These are phyloP conservation scores for Boletus holoroseus DNA, from an alignment of 1,284 basidiomycete species.

Conservation along the genomic window DNA sequence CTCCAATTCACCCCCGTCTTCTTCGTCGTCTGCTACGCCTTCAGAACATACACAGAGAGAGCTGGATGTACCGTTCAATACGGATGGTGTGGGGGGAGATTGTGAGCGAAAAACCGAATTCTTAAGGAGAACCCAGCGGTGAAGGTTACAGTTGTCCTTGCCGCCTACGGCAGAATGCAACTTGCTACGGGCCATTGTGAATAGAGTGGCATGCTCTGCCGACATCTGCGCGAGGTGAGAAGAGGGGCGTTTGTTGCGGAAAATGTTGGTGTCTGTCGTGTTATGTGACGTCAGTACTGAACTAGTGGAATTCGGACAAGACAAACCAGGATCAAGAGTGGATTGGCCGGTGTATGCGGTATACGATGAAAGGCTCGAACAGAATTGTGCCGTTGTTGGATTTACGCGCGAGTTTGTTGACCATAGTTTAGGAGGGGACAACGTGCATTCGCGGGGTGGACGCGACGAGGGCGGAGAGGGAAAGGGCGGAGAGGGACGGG, in stretches of 20 bases:
- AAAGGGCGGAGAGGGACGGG: constrained; percentile 23
- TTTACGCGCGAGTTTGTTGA: constrained; percentile 71
- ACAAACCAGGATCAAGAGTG: constrained; percentile 23
- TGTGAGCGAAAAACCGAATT: constrained; percentile 64
- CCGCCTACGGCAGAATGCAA: constrained; percentile 55
- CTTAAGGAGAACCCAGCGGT: constrained; percentile 81
- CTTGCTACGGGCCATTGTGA: constrained; percentile 66
- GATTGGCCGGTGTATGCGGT: constrained; percentile 68
- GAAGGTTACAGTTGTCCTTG: constrained; percentile 67
- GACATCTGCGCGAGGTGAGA: constrained; percentile 38
- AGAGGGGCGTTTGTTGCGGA: constrained; percentile 15
- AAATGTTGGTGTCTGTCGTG: constrained; percentile 19
- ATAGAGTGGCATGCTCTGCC: constrained; percentile 45
- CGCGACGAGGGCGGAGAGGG: constrained; percentile 17
- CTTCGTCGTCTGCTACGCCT: constrained; percentile 38
- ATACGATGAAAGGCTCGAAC: constrained; percentile 78
- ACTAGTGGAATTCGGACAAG: background rate
- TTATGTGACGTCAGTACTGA: constrained; percentile 8
- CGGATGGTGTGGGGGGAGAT: constrained; percentile 33
- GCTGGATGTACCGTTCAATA: constrained; percentile 28
- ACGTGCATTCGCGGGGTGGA: constrained; percentile 36
- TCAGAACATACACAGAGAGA: constrained; percentile 39
- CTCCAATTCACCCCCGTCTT: constrained; percentile 36
- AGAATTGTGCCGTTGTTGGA: constrained; percentile 78
- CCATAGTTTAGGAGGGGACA: constrained; percentile 57